Evolutionary conservation across 2,329 filamentous ascomycete genomes (phyloP).

Genomic region (Atkinsonella texensis): DNA sequence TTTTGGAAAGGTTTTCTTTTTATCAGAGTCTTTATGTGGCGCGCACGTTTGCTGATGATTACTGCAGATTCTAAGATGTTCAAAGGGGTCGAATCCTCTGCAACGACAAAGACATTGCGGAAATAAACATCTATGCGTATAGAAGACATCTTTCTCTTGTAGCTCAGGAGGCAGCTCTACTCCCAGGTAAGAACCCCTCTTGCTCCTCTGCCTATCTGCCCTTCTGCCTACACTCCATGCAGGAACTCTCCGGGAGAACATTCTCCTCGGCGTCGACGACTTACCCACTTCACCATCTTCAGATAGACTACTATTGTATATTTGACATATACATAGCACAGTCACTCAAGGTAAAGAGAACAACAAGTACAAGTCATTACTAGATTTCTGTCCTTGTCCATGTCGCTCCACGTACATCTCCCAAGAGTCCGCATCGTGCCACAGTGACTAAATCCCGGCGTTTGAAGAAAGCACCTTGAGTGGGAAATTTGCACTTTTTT

Average conservation of each 20-base stretch:
- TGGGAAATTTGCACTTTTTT: too few species aligned
- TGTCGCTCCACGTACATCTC: too few species aligned
- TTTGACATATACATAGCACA: too few species aligned
- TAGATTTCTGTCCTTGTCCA: too few species aligned
- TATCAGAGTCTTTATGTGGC: not conserved
- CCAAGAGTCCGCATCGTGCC: too few species aligned
- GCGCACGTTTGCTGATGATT: not conserved
- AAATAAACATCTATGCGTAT: slow-evolving; percentile 49
- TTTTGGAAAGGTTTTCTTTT: slow-evolving; percentile 36
- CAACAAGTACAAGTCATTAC: too few species aligned
- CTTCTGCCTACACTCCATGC: not conserved
- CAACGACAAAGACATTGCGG: slow-evolving; percentile 47
- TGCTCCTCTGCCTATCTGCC: not conserved
- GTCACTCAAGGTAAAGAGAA: too few species aligned
- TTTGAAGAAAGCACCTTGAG: too few species aligned
- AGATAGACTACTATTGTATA: too few species aligned
- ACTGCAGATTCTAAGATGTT: slow-evolving; percentile 54
- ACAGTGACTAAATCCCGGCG: too few species aligned
- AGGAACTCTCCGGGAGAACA: slow-evolving; percentile 56
- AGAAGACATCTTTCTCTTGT: slow-evolving; percentile 57
- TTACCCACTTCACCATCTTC: slow-evolving; percentile 37
- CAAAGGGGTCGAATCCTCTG: slow-evolving; percentile 51
- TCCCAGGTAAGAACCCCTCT: slow-evolving; percentile 37
- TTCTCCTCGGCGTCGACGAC: slow-evolving; percentile 50
- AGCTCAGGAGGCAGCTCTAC: slow-evolving; percentile 62